Base-by-base conservation (phyloP, 257 asterid species). In the Dorcoceras hygrometricum region DNA sequence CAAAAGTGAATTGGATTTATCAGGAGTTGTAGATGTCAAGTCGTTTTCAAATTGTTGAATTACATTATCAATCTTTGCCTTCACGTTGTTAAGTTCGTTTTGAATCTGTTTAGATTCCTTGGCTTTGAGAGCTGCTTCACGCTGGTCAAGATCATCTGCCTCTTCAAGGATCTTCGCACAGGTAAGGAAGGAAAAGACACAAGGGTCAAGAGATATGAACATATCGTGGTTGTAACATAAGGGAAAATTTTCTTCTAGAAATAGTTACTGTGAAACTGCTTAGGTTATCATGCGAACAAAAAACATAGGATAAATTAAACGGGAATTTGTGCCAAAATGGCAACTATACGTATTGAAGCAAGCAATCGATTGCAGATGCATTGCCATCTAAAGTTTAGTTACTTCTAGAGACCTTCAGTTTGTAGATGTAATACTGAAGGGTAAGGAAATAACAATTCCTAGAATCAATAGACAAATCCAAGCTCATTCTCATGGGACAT, bases 41-140 rank as follows among this genome's bases (percentile, higher is more conserved):
- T 85, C 85, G 76, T 82, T 76, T 78, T 86, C 95, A 75, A 93
- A 88, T 63, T 81, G 86, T 68, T 75, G 71, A 34, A 93, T 84
- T 31, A 86, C 70, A 65, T 79, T 34, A 65, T 86, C 86, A 62
- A 93, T 83, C 78, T 86, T 59, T 29, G 77, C 64, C 75, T 88
- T 86, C 75, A 81, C 86, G 51, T 59, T 77, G 59, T 76, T 71
- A 69, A 85, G 66, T 68, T 90, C 89, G 65, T 80, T 81, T 76
- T 70, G 86, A 43, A 78, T 68, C 75, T 75, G 78, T 71, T 77
- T 84, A 65, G 84, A 77, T 86, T 85, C 95, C 78, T 82, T 74
- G 22, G 83, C 83, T 88, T 83, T 90, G 9, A 93, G 90, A 70
- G 89, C 92, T 57, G 84, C 89, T 82, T 83, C 95, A 53, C 91